Conservation (phyloP, 2,329 filamentous ascomycete genomes). For the Cercospora sp. region DNA sequence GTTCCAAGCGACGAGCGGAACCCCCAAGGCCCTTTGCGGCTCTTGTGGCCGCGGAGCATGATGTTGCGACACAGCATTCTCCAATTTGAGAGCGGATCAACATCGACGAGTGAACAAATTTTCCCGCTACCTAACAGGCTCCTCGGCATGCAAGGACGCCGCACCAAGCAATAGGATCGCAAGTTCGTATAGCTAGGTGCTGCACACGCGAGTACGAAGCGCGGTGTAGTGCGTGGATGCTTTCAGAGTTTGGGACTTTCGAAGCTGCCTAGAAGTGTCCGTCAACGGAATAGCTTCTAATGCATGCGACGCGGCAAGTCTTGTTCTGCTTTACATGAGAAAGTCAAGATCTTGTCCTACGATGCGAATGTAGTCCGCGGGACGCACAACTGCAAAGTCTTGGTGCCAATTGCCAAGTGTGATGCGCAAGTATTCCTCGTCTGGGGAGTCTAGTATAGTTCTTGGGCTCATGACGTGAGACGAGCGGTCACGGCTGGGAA, state of each 20-base stretch:
- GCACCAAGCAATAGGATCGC: background rate
- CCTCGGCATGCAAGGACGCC: background rate
- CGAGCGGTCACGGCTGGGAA: too few relatives aligned
- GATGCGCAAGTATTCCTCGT: background rate
- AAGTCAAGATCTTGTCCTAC: background rate
- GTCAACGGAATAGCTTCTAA: background rate
- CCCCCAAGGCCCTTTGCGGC: background rate
- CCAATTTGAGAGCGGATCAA: background rate
- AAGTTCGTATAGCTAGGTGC: background rate
- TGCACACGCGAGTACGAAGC: background rate
- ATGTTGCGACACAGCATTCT: background rate
- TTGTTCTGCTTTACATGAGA: background rate
- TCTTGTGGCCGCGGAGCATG: background rate
- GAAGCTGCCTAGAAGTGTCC: background rate
- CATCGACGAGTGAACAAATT: background rate
- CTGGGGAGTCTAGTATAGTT: too few relatives aligned
- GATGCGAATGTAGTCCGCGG: background rate
- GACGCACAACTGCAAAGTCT: background rate
- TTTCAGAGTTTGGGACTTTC: background rate
- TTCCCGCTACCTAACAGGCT: background rate
- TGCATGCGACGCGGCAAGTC: background rate
- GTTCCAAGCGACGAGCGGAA: background rate
- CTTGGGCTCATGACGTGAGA: too few relatives aligned
- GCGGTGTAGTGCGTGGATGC: background rate
- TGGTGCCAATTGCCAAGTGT: background rate